Percentiles rank a stretch among this genome's conserved stretches.
phyloP scores from a whole-genome alignment of 1,139 yeast genomes.

The Trichomonascaceae sp. region DNA sequence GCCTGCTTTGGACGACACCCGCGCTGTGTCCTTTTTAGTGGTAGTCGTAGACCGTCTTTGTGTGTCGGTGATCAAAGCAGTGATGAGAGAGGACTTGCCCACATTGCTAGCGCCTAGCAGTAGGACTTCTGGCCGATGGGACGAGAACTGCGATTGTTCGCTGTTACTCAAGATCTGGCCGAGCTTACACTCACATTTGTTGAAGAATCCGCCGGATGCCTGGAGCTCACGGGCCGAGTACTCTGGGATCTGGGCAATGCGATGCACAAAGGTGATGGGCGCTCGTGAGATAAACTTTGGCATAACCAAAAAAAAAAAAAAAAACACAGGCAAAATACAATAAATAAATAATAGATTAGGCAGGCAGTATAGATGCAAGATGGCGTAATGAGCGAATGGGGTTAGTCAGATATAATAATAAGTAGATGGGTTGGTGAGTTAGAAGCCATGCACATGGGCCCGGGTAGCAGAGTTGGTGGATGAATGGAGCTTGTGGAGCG shows the following conservation, averaged over 20 bases:
- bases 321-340: not conserved
- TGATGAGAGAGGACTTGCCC: slow-evolving; percentile 70
- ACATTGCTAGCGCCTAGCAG: slow-evolving; percentile 72
- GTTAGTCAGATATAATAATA: not conserved
- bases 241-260: slow-evolving; percentile 1
- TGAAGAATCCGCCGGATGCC: slow-evolving; percentile 9
- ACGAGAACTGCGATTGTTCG: not conserved
- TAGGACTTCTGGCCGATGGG: slow-evolving; percentile 36
- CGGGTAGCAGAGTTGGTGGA: slow-evolving; percentile 1
- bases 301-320: not conserved
- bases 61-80: slow-evolving; percentile 27
- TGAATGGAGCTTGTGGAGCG: slow-evolving; percentile 6
- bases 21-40: slow-evolving; percentile 33
- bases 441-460: slow-evolving; percentile 6
- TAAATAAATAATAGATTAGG: not conserved
- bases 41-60: slow-evolving; percentile 22
- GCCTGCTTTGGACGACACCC: slow-evolving; percentile 51
- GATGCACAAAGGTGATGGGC: not conserved
- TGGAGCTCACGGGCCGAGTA: slow-evolving; percentile 3
- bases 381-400: too few species aligned
- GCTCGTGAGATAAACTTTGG: too few species aligned
- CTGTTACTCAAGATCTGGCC: slow-evolving; percentile 3
- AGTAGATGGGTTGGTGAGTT: not conserved
- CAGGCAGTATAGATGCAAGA: too few species aligned
- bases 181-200: slow-evolving; percentile 6